Conservation (phyloP, 768 basidiomycete species). For the Lentinula lateritia region DNA sequence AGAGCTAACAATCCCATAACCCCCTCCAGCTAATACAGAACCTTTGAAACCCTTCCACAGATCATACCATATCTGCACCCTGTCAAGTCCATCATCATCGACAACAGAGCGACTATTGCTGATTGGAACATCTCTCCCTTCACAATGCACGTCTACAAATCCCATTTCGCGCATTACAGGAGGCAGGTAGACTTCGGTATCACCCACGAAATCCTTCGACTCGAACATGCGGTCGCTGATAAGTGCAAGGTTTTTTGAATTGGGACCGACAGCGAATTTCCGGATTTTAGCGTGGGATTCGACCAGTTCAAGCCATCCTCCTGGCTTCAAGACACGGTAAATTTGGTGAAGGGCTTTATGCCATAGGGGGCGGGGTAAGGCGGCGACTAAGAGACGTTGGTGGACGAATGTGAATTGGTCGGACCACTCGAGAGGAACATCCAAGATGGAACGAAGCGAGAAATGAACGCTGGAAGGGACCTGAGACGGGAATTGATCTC, state of each 20-base stretch:
- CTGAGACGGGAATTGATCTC: background rate
- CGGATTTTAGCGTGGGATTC: background rate
- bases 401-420: background rate
- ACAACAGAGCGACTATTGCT: background rate
- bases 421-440: background rate
- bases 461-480: background rate
- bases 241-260: background rate
- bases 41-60: background rate
- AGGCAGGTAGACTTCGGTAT: background rate
- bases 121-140: background rate
- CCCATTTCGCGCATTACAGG: background rate
- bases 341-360: background rate
- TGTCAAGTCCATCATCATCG: background rate
- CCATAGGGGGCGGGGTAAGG: background rate
- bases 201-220: background rate
- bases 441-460: background rate
- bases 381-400: background rate
- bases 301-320: slow-evolving; percentile 1
- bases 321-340: background rate
- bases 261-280: background rate
- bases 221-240: background rate
- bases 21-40: background rate
- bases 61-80: background rate
- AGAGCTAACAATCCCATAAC: background rate
- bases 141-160: background rate